Evolutionary conservation across 371 early-diverging fungal species (phyloP), one percentile per base, ranked within the genome.

Genomic region (Actinomortierella ambigua): DNA sequence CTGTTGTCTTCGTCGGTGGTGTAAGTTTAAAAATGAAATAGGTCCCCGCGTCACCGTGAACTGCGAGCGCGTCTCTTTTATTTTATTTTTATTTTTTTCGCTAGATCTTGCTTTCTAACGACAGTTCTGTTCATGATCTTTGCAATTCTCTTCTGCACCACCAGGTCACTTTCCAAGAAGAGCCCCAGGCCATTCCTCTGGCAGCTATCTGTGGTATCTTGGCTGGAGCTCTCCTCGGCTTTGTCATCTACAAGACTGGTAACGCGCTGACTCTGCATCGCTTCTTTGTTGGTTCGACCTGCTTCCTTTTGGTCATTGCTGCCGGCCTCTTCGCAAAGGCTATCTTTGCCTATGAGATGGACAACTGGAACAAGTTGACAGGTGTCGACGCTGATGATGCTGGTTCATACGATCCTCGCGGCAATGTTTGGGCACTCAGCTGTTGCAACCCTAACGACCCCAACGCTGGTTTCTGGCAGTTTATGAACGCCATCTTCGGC

Each of bases 1-100:
- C 90, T 29, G 83, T 95, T 29, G 84, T 95, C 6, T 92, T 94
- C 71, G 82, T 93, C 51, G 92, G 88, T 61, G 95, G 94, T 60
- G 92, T 93, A 65, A 80, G 77, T 87, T 66, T 56, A 49, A n/a
- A n/a, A 69, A 79, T 8, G 79, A 83, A 6, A 80, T 83, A 50
- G 77, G 79, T 15, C 75, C 83, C 78, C 82, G 85, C 59, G 86
- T 84, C 49, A 86, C n/a, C n/a, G n/a, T n/a, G n/a, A 85, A 57
- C 84, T 84, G 85, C n/a, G n/a, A n/a, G n/a, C n/a, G n/a, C n/a
- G n/a, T n/a, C n/a, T n/a, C n/a, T n/a, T n/a, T n/a, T n/a, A n/a
- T n/a, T n/a, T n/a, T n/a, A n/a, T n/a, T n/a, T n/a, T n/a, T n/a
- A n/a, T n/a, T n/a, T n/a, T n/a, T n/a, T n/a, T n/a, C n/a, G n/a